Evolutionary conservation across 106 monocot genomes (phyloP).

Genomic region (Apostasia shenzhenica): DNA sequence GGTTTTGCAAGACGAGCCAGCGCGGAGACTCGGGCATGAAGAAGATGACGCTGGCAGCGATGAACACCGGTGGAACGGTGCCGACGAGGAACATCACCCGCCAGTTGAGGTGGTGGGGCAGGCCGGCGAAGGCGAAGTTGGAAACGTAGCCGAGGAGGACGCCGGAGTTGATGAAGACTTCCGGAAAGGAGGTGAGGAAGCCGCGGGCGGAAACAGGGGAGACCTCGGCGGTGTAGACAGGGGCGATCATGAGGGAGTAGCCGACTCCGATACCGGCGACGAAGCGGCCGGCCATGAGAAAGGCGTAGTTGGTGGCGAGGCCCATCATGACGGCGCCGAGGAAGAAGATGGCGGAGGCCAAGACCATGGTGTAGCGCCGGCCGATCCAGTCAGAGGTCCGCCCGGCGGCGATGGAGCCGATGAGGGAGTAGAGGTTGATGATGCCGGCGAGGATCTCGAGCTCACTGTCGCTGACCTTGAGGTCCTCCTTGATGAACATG

Average conservation of each 20-base stretch:
- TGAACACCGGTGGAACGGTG: conserved; percentile 36
- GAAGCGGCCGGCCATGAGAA: conserved; percentile 42
- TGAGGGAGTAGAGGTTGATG: conserved; percentile 27
- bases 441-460: conserved; percentile 31
- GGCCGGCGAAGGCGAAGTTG: conserved; percentile 30
- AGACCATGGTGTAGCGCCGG: conserved; percentile 33
- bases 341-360: conserved; percentile 33
- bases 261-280: conserved; percentile 31
- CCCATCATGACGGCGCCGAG: conserved; percentile 39
- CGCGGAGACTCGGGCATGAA: conserved; percentile 53
- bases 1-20: conserved; percentile 58
- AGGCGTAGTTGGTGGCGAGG: conserved; percentile 22
- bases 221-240: conserved; percentile 31
- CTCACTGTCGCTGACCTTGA: conserved; percentile 24
- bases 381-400: conserved; percentile 34
- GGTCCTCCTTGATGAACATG: conserved; percentile 31
- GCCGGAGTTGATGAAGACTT: conserved; percentile 31
- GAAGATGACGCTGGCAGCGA: conserved; percentile 23
- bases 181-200: conserved; percentile 29
- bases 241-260: conserved; percentile 10
- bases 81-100: conserved; percentile 37
- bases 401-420: conserved; percentile 37
- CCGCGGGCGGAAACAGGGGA: conserved; percentile 25
- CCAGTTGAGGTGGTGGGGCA: conserved; percentile 35
- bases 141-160: conserved; percentile 30